Base-by-base conservation (phyloP, 1,284 basidiomycete genomes). In the Ustanciosporium gigantosporum region DNA sequence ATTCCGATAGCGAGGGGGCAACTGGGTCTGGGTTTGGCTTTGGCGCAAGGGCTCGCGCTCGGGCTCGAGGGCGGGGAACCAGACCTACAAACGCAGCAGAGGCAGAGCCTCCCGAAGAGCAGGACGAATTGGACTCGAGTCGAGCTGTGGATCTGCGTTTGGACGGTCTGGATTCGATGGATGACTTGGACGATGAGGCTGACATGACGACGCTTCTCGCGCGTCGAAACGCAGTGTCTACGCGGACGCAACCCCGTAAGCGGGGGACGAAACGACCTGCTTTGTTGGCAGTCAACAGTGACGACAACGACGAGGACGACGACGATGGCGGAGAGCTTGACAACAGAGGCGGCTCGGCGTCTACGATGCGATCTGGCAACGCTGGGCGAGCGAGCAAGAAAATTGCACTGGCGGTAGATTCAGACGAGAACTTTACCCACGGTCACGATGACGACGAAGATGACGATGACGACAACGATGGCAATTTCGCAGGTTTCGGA, bases 401-500 rank as follows among this genome's bases (percentile, higher is more conserved):
- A 35, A 8, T 19, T 9, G 17, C 32, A 9, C 11, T 35, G 14
- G 32, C 32, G 32, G 11, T 19, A 6, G 40, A 41, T 20, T 14
- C 14, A n/a, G 19, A 32, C 29, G 22, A 5, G 8, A n/a, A n/a
- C n/a, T n/a, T n/a, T n/a, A n/a, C n/a, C n/a, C n/a, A n/a, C n/a
- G n/a, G n/a, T n/a, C 20, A 3, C 13, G 40, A 27, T 8, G 27
- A 23, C 17, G 55, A 24, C 3, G 41, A 24, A 9, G 46, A 32
- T 5, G 50, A 32, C 8, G 23, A 41, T 3, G 46, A 40, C 7
- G 55, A 46, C 3, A 46, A 60, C 34, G 48, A 61, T 25, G 62
- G 57, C 6, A 66, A 60, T 19, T 66, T 66, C 45, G 62, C 57
- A 6, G 62, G 62, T 2, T 66, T 66, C 25, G 61, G 56, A 2